Percentiles rank a stretch among this genome's conserved stretches.
Evolutionary conservation across 495 filamentous ascomycete species (phyloP).

Genomic region (Talaromyces ruber): DNA sequence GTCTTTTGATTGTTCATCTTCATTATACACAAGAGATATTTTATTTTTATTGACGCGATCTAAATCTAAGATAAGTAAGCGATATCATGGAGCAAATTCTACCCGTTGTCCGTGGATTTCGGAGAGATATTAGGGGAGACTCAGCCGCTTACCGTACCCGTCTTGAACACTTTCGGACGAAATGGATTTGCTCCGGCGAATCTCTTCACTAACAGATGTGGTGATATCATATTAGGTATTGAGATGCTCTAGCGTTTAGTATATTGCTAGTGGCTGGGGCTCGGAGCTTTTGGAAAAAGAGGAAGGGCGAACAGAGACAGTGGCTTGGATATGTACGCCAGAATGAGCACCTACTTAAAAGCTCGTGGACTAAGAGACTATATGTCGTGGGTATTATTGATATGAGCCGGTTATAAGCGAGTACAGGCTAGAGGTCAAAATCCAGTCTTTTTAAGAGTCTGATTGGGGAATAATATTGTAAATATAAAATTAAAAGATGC

Average conservation of each 20-base stretch:
- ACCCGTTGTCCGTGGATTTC: not conserved
- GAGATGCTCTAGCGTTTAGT: no score
- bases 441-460: not conserved
- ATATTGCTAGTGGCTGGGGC: no score
- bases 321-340: no score
- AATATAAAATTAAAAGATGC: not conserved
- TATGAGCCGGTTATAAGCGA: no score
- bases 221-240: not conserved
- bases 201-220: not conserved
- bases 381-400: no score
- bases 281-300: no score
- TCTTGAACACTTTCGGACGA: not conserved
- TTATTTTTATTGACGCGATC: no score
- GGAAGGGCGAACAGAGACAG: no score
- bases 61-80: no score
- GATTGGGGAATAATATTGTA: not conserved
- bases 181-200: not conserved
- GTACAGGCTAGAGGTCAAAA: not conserved
- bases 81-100: not conserved
- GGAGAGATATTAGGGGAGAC: not conserved
- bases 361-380: no score
- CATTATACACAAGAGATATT: no score
- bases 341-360: not conserved
- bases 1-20: not conserved
- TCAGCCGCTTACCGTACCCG: not conserved